Evolutionary conservation across 768 basidiomycete genomes (phyloP).

Genomic region (Macrolepiota albuminosa): DNA sequence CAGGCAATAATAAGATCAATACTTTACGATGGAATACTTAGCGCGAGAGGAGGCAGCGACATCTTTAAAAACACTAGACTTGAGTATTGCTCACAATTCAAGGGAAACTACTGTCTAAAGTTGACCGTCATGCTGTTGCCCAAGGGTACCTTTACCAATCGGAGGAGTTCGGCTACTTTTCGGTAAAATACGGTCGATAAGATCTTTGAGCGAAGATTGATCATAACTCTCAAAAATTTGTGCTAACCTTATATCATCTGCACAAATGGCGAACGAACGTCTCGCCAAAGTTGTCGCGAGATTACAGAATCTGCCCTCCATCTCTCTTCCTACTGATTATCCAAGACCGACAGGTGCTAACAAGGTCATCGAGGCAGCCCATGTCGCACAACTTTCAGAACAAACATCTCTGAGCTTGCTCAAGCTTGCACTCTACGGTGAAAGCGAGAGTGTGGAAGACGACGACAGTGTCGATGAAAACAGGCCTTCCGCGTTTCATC

Average conservation of each 20-base stretch:
- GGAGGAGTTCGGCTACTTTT: not conserved
- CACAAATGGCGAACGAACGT: conserved; percentile 37
- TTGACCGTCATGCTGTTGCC: not conserved
- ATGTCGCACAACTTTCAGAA: conserved; percentile 65
- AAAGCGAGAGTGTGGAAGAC: conserved; percentile 48
- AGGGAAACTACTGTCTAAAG: not conserved
- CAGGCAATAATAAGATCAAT: conserved; percentile 25
- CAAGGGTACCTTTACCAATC: no score
- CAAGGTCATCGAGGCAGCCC: conserved; percentile 82
- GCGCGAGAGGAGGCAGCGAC: no score
- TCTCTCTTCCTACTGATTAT: conserved; percentile 95
- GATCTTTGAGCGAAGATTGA: not conserved
- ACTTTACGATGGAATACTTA: no score
- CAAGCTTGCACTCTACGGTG: conserved; percentile 73
- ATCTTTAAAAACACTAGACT: not conserved
- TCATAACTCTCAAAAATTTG: not conserved
- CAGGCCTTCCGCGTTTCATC: conserved; percentile 81
- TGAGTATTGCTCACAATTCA: no score
- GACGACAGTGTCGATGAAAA: conserved; percentile 34
- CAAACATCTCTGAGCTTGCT: conserved; percentile 75
- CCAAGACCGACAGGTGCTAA: conserved; percentile 72
- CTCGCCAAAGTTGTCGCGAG: conserved; percentile 56
- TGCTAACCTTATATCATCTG: not conserved
- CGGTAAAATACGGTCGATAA: not conserved
- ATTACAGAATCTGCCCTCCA: conserved; percentile 79